A percentile compares a stretch with the other conserved stretches of the same genome.
Conservation (phyloP, 371 early-diverging fungal genomes). For the Capillidium rhysosporum region DNA sequence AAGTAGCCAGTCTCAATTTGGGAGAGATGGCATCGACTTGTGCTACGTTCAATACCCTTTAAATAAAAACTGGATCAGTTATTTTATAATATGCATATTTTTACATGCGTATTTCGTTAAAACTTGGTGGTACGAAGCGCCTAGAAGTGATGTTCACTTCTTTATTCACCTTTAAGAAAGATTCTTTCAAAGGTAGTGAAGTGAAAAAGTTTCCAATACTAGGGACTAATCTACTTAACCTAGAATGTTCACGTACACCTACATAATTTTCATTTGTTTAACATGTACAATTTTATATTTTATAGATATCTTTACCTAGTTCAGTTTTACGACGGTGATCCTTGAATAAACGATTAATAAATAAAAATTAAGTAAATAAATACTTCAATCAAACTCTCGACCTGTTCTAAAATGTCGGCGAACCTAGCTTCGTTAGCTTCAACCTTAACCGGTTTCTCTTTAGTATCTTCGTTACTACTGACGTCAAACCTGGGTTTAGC, state of each 20-base stretch:
- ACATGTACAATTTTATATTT: background rate
- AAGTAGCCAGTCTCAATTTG: slow-evolving; percentile 34
- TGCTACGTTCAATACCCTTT: slow-evolving; percentile 57
- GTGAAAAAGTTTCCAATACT: slow-evolving; percentile 59
- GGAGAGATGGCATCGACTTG: slow-evolving; percentile 34
- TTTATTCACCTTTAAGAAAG: slow-evolving; percentile 34
- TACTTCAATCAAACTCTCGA: slow-evolving; percentile 41
- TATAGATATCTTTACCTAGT: slow-evolving; percentile 10
- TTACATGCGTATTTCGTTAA: slow-evolving; percentile 58
- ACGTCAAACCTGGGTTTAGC: slow-evolving; percentile 23
- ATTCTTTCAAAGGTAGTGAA: slow-evolving; percentile 37
- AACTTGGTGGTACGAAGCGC: slow-evolving; percentile 55
- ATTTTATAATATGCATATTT: background rate
- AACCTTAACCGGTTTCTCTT: slow-evolving; percentile 8
- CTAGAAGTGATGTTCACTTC: slow-evolving; percentile 41
- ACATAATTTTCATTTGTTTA: too few relatives aligned
- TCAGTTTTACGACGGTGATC: slow-evolving; percentile 22
- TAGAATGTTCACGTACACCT: slow-evolving; percentile 38
- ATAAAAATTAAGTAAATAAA: background rate
- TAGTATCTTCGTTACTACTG: slow-evolving; percentile 7
- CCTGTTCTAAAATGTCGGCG: slow-evolving; percentile 28
- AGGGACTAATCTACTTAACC: slow-evolving; percentile 49
- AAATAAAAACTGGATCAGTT: background rate
- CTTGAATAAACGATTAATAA: background rate
- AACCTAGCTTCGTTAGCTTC: slow-evolving; percentile 10